These are phyloP conservation scores for Penicillium egyptiacum DNA, from an alignment of 495 filamentous ascomycete species.

Conservation along the genomic window DNA sequence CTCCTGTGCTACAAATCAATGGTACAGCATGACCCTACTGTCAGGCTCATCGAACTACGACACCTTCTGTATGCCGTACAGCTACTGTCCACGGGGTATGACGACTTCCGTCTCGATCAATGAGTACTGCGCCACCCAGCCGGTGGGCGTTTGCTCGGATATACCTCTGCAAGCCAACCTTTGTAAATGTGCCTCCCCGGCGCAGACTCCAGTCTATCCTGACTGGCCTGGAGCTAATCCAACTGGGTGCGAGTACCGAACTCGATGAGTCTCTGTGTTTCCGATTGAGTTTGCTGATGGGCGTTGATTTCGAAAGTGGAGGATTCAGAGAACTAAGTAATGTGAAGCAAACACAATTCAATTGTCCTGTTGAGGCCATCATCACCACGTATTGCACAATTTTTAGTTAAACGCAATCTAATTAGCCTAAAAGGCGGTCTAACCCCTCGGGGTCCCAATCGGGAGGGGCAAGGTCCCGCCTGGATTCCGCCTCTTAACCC, in stretches of 20 bases:
- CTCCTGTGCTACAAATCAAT: conserved; percentile 25
- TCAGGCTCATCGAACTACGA: conserved; percentile 14
- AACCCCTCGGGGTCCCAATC: conserved; percentile 9
- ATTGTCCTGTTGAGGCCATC: neutral
- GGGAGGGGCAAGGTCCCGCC: neutral
- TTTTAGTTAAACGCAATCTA: neutral
- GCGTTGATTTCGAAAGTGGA: neutral
- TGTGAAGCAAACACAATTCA: too few relatives aligned
- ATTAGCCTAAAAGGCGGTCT: conserved; percentile 14
- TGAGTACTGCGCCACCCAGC: conserved; percentile 9
- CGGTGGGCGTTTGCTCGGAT: neutral
- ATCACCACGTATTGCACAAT: neutral
- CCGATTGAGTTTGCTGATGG: neutral
- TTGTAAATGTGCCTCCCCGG: neutral
- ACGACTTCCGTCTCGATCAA: neutral
- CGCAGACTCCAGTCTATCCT: conserved; percentile 17
- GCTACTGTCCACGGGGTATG: conserved; percentile 19
- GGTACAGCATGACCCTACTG: conserved; percentile 24
- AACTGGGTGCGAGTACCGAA: conserved; percentile 21
- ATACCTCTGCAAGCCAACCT: conserved; percentile 1
- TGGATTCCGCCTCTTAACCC: conserved; percentile 10
- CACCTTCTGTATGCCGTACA: conserved; percentile 31
- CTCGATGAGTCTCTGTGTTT: neutral
- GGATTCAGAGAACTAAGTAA: neutral
- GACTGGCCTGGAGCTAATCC: conserved; percentile 19